Base-by-base conservation (phyloP, 345 rosid genomes). In the Moringa oleifera region DNA sequence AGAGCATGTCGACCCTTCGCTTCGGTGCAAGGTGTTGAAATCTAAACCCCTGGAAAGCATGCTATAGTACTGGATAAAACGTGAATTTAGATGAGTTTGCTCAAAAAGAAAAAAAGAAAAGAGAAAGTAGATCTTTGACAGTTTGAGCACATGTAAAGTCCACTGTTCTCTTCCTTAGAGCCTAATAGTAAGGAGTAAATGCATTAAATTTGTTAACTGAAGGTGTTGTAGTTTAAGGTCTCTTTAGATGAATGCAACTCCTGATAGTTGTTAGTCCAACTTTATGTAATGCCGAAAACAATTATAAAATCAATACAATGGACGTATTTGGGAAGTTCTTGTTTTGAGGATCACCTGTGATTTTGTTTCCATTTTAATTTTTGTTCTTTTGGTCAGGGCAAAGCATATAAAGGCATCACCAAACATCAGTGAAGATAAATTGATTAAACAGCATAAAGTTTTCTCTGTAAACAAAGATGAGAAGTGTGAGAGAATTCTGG, bases 1-100 rank as follows among this genome's bases (percentile, higher is more conserved):
- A 92, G 77, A 92, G 85, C 57, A 76, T 89, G 25, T 89, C 98
- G 46, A 89, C 95, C 67, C 86, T 92, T 73, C 83, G 95, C 62
- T 92, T 92, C 80, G 97, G 97, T 66, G 70, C 85, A 55, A 92
- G 98, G 98, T 85, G 67, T 37, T 68, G 24, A 51, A 68, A 47
- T 71, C 52, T 1, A 25, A 59, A 68, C 47, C 22, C 17, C 51
- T n/a, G 24, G 11, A 20, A 22, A 33, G 63, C 19, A 36, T 28
- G 21, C 56, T 16, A 20, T 52, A 13, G 55, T 20, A 15, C 23
- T 17, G 18, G 41, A n/a, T 55, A 36, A 11, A 41, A 41, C 2
- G 13, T 41, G 6, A 41, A 7, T 41, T 33, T 4, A 33, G 5
- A 4, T 33, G 5, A 33, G 5, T 33, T 33, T 33, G 37, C 11